Base-by-base conservation (phyloP, 768 basidiomycete species). In the Tephrocybe sp. region DNA sequence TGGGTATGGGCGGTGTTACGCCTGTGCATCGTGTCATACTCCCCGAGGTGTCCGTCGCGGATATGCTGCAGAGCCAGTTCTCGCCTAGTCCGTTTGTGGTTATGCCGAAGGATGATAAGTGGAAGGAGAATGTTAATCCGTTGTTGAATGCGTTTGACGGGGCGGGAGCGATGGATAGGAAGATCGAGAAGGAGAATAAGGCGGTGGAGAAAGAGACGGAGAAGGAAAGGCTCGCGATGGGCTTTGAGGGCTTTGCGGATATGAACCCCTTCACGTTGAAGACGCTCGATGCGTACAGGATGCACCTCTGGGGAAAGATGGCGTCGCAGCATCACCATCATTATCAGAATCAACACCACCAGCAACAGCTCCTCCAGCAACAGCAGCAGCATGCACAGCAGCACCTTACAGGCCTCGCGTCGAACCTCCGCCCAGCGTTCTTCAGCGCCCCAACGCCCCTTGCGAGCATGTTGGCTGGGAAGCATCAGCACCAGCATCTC, bases 221-320 rank as follows among this genome's bases (percentile, higher is more conserved):
- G 51, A 39, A 49, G 45, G 39, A 71, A 68, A 50, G 48, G 26
- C 36, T 17, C 9, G 34, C 39, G 10, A 4, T 52, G 35, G 76
- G 79, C 1, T 91, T 93, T 67, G 89, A 92, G 51, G 75, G 82
- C 13, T 94, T 91, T 68, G 74, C 85, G 19, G 92, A 94, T 58
- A 64, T 75, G 55, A 92, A 90, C 57, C 84, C 85, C 11, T 94
- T 94, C 68, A 93, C 88, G 2, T 80, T 95, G 75, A 93, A 92
- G 74, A 83, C 80, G 1, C 72, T 95, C 57, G 92, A 95, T 68
- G 80, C 84, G 64, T 91, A 79, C 60, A 80, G 93, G 36, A 93
- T 93, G 89, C 93, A 96, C 54, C 75, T 97, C 0, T 96, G 93
- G 94, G 82, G 85, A 31, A 82, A 87, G 70, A 89, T 96, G 83